These are phyloP conservation scores for Kurtzmaniella quercitrusa DNA, from an alignment of 1,139 yeast species.

Conservation along the genomic window DNA sequence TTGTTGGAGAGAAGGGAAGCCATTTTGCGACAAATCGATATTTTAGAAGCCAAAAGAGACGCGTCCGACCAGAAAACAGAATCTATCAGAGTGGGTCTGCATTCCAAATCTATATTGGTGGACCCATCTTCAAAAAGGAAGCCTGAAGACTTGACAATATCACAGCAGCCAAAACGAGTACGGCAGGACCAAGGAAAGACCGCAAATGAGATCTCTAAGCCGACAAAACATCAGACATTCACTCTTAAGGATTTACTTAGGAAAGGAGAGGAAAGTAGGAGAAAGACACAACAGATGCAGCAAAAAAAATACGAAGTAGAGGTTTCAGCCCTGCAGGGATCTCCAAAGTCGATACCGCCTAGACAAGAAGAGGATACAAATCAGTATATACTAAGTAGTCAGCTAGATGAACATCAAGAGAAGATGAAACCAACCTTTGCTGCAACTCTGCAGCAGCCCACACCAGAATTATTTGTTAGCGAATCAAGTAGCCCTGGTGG, in stretches of 20 bases:
- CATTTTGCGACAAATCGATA: background rate
- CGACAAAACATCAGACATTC: background rate
- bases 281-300: background rate
- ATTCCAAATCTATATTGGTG: background rate
- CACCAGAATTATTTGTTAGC: background rate
- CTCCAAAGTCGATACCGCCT: background rate
- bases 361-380: background rate
- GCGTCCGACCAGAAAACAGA: background rate
- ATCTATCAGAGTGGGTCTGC: background rate
- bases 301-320: background rate
- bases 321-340: background rate
- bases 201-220: background rate
- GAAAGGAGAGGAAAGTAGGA: background rate
- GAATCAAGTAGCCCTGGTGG: background rate
- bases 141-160: background rate
- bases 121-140: background rate
- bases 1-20: background rate
- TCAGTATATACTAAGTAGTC: background rate
- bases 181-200: background rate
- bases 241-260: background rate
- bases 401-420: background rate
- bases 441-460: background rate
- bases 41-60: background rate
- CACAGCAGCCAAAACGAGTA: background rate
- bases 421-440: too few species aligned